Percentiles rank a stretch among this genome's conserved stretches.
Conservation (phyloP, 148 eudicot genomes). For the Vaccinium myrtillus region DNA sequence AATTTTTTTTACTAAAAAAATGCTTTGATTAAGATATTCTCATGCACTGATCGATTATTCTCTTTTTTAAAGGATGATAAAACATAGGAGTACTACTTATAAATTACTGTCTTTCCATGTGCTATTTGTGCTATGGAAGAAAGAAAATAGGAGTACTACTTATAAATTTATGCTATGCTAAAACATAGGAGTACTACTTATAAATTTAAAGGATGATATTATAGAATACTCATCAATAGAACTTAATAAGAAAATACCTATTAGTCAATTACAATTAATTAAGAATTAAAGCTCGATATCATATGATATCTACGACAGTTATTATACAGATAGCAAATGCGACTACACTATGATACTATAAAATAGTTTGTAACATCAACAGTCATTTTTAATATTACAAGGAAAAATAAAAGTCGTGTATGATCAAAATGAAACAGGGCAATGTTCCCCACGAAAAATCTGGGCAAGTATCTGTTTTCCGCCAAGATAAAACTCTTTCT, state of each 20-base stretch:
- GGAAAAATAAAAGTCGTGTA: no score
- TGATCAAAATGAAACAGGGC: not conserved
- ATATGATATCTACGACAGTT: not conserved
- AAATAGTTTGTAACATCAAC: no score
- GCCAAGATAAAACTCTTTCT: no score
- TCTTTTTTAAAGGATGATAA: no score
- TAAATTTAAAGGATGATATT: not conserved
- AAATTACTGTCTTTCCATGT: no score
- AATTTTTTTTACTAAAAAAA: not conserved
- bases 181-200: not conserved
- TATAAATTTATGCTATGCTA: not conserved
- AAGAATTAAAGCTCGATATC: not conserved
- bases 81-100: no score
- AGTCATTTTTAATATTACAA: no score
- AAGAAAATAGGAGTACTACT: not conserved
- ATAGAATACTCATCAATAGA: not conserved
- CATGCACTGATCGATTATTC: not conserved
- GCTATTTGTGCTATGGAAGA: not conserved
- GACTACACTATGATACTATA: no score
- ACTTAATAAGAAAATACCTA: not conserved
- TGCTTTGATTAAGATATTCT: not conserved
- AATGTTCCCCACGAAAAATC: no score
- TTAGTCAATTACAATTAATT: not conserved
- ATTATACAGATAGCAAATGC: not conserved
- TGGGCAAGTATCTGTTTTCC: no score